Evolutionary conservation across 768 basidiomycete genomes (phyloP), one percentile per base, ranked within the genome.

Genomic region (Boletales sp.): DNA sequence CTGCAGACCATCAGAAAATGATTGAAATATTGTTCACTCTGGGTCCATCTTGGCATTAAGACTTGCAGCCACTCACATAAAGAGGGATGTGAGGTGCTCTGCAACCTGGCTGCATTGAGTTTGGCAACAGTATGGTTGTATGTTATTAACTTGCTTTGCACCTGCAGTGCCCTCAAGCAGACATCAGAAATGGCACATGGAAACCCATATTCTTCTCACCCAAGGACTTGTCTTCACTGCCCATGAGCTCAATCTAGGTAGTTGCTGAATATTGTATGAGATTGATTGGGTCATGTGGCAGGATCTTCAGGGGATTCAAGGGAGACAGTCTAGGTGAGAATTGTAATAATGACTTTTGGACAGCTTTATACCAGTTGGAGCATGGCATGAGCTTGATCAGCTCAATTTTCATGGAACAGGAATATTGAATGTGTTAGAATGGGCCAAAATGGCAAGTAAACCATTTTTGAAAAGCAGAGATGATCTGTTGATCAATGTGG

Each of bases 121-220:
- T 90, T 82, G 8, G 79, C 74, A 38, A 97, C 74, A 31, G 89
- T 84, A 42, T 83, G 82, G 72, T 94, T 90, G 66, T 97, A 99
- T 12, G 83, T 85, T 87, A 97, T 91, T 94, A 97, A 94, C 70
- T 90, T 90, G 69, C 79, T 83, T 67, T 94, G 93, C 86, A 88
- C 88, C 62, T 90, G 87, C 36, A 89, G 66, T 13, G 77, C n/a
- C n/a, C n/a, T 82, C 18, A 85, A 69, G 51, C 76, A 82, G 1
- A 86, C 82, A 1, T 76, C 72, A 1, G 74, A 69, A 48, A 72
- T 72, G 39, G 76, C 64, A 79, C 75, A 58, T 80, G 79, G 35
- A 79, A 72, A 50, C 78, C 81, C 60, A 80, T 85, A 70, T 80
- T 84, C 62, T 84, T 70, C 50, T 86, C 84, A 9, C 72, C 64